phyloP scores from a whole-genome alignment of 345 rosid species.

The Populus ilicifolia region DNA sequence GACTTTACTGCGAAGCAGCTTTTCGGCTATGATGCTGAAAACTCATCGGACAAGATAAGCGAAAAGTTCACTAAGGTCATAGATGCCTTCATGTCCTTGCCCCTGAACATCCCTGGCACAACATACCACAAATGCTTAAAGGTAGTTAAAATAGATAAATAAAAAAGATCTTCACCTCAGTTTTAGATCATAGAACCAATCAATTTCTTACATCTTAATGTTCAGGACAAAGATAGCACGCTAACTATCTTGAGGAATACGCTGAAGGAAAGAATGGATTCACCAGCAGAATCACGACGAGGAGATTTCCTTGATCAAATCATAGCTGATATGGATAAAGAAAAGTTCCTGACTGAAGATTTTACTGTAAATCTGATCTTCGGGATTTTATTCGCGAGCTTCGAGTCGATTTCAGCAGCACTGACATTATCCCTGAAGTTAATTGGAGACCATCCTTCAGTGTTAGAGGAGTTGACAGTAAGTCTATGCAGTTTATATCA shows the following conservation, averaged over 20 bases:
- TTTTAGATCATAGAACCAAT: not conserved
- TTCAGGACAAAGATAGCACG: conserved; percentile 14
- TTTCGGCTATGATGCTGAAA: conserved; percentile 26
- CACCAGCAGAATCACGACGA: not conserved
- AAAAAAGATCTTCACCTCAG: not conserved
- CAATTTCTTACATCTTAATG: not conserved
- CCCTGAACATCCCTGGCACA: conserved; percentile 36
- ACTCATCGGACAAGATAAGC: conserved; percentile 6
- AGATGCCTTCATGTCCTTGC: conserved; percentile 31
- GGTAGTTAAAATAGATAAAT: conserved; percentile 13
- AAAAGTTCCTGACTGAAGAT: conserved; percentile 31
- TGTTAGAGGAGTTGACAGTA: conserved; percentile 29
- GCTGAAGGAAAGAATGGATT: conserved; percentile 11
- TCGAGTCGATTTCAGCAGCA: conserved; percentile 14
- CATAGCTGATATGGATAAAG: conserved; percentile 19
- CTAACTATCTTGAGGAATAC: not conserved
- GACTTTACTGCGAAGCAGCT: conserved; percentile 17
- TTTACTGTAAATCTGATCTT: conserved; percentile 13
- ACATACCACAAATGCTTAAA: conserved; percentile 19
- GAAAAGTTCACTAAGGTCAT: conserved; percentile 4
- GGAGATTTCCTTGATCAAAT: conserved; percentile 25
- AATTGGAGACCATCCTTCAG: conserved; percentile 28
- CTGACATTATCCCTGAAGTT: conserved; percentile 24
- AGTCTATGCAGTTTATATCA: not conserved
- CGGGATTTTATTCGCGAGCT: conserved; percentile 13